These are phyloP conservation scores for Verticillium dahliae DNA, from an alignment of 2,329 filamentous ascomycete species.

Conservation along the genomic window DNA sequence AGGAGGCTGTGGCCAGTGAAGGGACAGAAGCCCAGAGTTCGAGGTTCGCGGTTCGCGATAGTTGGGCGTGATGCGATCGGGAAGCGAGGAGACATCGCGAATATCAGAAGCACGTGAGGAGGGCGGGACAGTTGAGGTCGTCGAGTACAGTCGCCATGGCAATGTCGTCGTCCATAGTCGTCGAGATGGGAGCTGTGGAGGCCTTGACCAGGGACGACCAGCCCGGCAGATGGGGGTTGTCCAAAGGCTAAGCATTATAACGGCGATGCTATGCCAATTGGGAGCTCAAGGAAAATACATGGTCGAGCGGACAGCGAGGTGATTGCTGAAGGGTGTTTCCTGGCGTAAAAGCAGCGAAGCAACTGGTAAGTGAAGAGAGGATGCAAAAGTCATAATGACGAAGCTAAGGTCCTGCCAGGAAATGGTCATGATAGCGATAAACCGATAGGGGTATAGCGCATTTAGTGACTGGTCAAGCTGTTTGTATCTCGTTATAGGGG, in stretches of 20 bases:
- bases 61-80: conserved; percentile 51
- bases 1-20: conserved; percentile 48
- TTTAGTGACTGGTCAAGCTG: not conserved
- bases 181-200: not conserved
- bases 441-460: not conserved
- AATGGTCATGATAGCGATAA: not conserved
- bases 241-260: not conserved
- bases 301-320: not conserved
- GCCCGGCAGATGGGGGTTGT: not conserved
- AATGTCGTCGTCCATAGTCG: not conserved
- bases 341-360: not conserved
- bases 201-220: not conserved
- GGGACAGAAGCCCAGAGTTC: conserved; percentile 39
- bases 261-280: not conserved
- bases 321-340: not conserved
- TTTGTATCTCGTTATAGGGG: not conserved
- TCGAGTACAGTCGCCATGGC: conserved; percentile 1
- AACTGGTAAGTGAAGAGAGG: not conserved
- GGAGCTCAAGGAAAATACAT: not conserved
- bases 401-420: not conserved
- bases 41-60: conserved; percentile 55
- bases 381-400: not conserved
- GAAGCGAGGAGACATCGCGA: conserved; percentile 41
- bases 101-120: conserved; percentile 36
- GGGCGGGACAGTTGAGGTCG: not conserved